These are phyloP conservation scores for Termitomyces sp. DNA, from an alignment of 768 basidiomycete genomes.

Conservation along the genomic window DNA sequence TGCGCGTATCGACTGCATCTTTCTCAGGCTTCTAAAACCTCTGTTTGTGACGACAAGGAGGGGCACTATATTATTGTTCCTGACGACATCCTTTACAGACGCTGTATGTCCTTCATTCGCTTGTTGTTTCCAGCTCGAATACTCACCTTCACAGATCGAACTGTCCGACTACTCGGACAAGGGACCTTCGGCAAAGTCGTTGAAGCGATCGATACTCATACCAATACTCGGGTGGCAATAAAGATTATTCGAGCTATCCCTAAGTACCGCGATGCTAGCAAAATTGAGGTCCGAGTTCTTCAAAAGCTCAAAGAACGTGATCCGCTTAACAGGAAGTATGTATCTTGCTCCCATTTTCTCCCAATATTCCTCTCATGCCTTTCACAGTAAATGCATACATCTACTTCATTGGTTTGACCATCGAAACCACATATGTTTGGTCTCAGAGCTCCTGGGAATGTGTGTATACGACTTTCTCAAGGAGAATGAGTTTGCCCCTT, in stretches of 20 bases:
- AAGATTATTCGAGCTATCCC: conserved; percentile 99
- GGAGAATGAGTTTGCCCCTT: conserved; percentile 95
- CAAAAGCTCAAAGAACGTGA: conserved; percentile 88
- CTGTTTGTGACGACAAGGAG: conserved; percentile 93
- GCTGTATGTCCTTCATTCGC: conserved; percentile 55
- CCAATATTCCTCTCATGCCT: conserved; percentile 16
- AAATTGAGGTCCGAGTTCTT: conserved; percentile 95
- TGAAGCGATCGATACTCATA: conserved; percentile 80
- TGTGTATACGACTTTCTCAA: conserved; percentile 99
- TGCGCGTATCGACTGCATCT: conserved; percentile 22
- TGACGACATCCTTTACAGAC: conserved; percentile 82
- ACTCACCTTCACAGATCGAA: conserved; percentile 64
- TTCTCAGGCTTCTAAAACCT: conserved; percentile 58
- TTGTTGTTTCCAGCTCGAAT: conserved; percentile 1
- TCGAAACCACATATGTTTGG: conserved; percentile 95
- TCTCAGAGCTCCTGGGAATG: conserved; percentile 93
- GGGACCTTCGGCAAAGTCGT: conserved; percentile 99
- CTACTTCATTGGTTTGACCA: conserved; percentile 94
- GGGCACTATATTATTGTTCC: conserved; percentile 96
- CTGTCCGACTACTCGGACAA: conserved; percentile 87
- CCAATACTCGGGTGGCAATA: conserved; percentile 82
- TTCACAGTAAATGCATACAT: conserved; percentile 92
- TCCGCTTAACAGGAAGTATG: conserved; percentile 84
- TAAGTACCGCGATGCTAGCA: conserved; percentile 98
- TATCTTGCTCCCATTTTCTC: conserved; percentile 13